Base-by-base conservation (phyloP, 192 early-diverging fungal species). In the Lobosporangium transversale region DNA sequence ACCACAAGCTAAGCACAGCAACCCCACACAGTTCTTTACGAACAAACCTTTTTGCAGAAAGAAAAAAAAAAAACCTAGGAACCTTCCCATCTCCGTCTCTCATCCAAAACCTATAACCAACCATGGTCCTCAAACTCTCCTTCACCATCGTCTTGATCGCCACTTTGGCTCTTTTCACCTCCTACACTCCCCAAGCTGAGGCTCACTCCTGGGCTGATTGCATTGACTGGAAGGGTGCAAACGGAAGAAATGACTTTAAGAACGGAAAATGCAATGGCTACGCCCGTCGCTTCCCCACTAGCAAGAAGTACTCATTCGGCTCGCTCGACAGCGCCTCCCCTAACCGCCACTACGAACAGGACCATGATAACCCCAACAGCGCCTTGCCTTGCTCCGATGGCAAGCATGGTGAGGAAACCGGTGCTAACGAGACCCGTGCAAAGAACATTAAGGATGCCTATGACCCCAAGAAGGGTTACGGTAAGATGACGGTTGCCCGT, bases 131-230 rank as follows among this genome's bases (percentile, higher is more conserved):
- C 63, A 75, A 75, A 63, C 27, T 58, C 29, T 44, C 71, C 50
- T 75, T 75, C 71, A 45, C 63, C 14, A 21, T 61, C 44, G 40
- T 75, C 52, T 51, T 59, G 35, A 43, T 75, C 37, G 71, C 71
- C 58, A 21, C 71, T 48, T 61, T 75, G 71, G 71, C 71, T 31
- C 26, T 66, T 36, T 61, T 75, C 71, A 35, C 62, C 54, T 24
- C 62, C 21, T 30, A 44, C 31, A 32, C 71, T 23, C 58, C 54
- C 21, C 50, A 60, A 33, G 63, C 57, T 56, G 71, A 75, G 71
- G 71, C 71, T 23, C 71, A 75, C 63, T 75, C 71, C 52, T 75
- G 71, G 71, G 58, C 45, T 21, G 71, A 66, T 20, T 75, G 71
- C 63, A 26, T 75, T 33, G 71, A 75, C 71, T 75, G 71, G 71